A percentile compares a stretch with the other conserved stretches of the same genome.
Evolutionary conservation across 306 rosid genomes (phyloP).

Genomic region (Datisca glomerata): DNA sequence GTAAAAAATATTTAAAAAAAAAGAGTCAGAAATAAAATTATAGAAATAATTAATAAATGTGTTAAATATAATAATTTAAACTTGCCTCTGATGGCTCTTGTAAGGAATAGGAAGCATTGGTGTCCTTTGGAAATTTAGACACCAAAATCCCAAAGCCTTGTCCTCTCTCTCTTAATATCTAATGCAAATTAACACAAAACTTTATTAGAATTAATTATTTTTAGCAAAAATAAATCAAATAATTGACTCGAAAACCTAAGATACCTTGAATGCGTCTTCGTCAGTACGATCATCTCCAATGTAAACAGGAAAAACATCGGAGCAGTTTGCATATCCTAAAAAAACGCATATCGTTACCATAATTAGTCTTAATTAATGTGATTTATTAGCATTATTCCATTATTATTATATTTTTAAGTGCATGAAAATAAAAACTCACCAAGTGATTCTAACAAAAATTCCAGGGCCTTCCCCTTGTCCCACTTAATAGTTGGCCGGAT

Average conservation of each 20-base stretch:
- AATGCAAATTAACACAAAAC: background rate
- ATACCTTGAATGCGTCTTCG: constrained; percentile 98
- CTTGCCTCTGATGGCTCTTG: constrained; percentile 93
- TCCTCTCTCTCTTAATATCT: constrained; percentile 76
- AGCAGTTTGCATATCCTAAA: constrained; percentile 72
- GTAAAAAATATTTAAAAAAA: background rate
- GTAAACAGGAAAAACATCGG: constrained; percentile 80
- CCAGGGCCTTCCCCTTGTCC: constrained; percentile 98
- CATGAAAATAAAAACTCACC: constrained; percentile 43
- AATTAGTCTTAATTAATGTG: background rate
- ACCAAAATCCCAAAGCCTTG: constrained; percentile 93
- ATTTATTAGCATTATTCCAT: background rate
- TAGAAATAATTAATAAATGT: background rate
- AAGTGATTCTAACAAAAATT: constrained; percentile 78
- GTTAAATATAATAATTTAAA: background rate
- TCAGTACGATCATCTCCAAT: constrained; percentile 98
- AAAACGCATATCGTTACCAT: constrained; percentile 1
- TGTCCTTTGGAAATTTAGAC: constrained; percentile 80
- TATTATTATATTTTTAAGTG: background rate
- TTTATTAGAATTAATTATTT: background rate
- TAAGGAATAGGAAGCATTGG: constrained; percentile 71
- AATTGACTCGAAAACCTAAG: background rate
- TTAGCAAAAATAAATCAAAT: background rate
- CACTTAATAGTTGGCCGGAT: constrained; percentile 93
- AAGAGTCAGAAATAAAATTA: background rate